Percentiles rank a stretch among this genome's conserved stretches.
Evolutionary conservation across 2,329 filamentous ascomycete genomes (phyloP).

Genomic region (Ascosphaera pollenicola): DNA sequence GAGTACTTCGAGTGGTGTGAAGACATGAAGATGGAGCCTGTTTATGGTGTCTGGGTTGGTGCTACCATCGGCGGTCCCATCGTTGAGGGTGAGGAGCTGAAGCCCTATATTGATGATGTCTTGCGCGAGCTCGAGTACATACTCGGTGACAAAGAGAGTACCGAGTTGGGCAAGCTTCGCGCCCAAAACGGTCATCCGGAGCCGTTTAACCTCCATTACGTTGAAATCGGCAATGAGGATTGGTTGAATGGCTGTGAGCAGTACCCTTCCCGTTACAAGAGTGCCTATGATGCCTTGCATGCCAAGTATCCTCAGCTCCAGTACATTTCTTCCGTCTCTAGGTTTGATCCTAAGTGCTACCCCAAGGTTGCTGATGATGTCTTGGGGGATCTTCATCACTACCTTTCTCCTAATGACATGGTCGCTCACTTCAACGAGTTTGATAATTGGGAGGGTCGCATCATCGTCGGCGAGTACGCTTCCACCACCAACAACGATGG

Average conservation of each 20-base stretch:
- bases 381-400: slow-evolving; percentile 23
- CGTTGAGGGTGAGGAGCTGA: slow-evolving; percentile 25
- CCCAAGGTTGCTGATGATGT: slow-evolving; percentile 13
- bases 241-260: slow-evolving; percentile 26
- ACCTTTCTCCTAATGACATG: slow-evolving; percentile 27
- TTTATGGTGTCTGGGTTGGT: slow-evolving; percentile 37
- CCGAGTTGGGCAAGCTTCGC: slow-evolving; percentile 34
- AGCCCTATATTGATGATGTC: slow-evolving; percentile 35
- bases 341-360: slow-evolving; percentile 7
- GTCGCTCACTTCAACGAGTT: slow-evolving; percentile 30
- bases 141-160: slow-evolving; percentile 26
- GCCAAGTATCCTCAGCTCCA: slow-evolving; percentile 32
- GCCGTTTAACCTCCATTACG: slow-evolving; percentile 21
- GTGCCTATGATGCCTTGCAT: slow-evolving; percentile 36
- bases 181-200: slow-evolving; percentile 35
- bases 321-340: slow-evolving; percentile 26
- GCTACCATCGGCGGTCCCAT: slow-evolving; percentile 28
- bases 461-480: slow-evolving; percentile 14
- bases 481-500: slow-evolving; percentile 3
- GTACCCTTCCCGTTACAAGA: slow-evolving; percentile 33
- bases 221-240: slow-evolving; percentile 48
- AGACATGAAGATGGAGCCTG: slow-evolving; percentile 32
- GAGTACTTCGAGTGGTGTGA: slow-evolving; percentile 41
- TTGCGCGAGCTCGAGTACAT: slow-evolving; percentile 43
- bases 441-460: slow-evolving; percentile 19